phyloP scores from a whole-genome alignment of 148 eudicot genomes.

The Pharnaceum exiguum region DNA sequence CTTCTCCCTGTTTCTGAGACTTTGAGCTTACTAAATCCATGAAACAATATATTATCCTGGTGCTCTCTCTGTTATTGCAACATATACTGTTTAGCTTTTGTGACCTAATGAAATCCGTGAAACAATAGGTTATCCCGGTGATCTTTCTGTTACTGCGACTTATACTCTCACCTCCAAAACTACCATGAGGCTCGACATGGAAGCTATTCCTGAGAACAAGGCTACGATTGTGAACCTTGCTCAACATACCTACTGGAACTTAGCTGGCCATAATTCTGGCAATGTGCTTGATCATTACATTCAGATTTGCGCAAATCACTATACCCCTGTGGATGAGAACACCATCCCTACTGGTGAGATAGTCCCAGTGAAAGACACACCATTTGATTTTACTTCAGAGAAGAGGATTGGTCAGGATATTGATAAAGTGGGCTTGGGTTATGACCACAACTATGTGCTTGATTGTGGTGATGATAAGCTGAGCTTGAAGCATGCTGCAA shows the following conservation, averaged over 20 bases:
- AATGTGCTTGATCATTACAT: conserved; percentile 61
- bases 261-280: conserved; percentile 84
- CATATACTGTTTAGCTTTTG: too few species aligned
- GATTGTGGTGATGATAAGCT: conserved; percentile 74
- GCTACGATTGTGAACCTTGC: conserved; percentile 86
- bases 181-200: conserved; percentile 91
- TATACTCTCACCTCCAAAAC: conserved; percentile 81
- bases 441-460: conserved; percentile 89
- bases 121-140: conserved; percentile 97
- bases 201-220: conserved; percentile 81
- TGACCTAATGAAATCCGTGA: too few species aligned
- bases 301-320: conserved; percentile 64
- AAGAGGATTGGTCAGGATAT: conserved; percentile 67
- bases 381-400: conserved; percentile 84
- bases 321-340: conserved; percentile 78
- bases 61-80: neutral
- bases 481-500: conserved; percentile 81
- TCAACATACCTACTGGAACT: conserved; percentile 93
- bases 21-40: neutral
- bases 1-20: neutral
- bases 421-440: conserved; percentile 76
- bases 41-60: too few species aligned
- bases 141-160: conserved; percentile 69
- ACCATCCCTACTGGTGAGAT: conserved; percentile 81
- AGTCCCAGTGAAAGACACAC: conserved; percentile 62